Percentiles rank a stretch among this genome's conserved stretches.
These are phyloP conservation scores for Rasamsonia emersonii DNA, from an alignment of 2,329 filamentous ascomycete species.

Conservation along the genomic window DNA sequence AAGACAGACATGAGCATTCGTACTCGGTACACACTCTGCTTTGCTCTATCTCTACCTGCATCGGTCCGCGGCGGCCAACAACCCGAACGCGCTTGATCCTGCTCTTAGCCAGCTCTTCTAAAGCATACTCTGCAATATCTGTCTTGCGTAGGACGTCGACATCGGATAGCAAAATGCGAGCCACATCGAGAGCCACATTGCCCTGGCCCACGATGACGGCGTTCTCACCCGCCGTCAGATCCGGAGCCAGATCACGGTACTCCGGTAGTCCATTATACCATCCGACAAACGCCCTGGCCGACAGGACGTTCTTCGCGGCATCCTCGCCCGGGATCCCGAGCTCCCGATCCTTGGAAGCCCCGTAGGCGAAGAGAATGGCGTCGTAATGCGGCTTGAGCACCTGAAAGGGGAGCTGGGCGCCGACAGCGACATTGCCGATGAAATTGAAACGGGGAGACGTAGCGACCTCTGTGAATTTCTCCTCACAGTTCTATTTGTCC, in stretches of 20 bases:
- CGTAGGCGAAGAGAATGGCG: slow-evolving; percentile 86
- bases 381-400: slow-evolving; percentile 76
- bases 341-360: slow-evolving; percentile 72
- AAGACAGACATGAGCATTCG: too few species aligned
- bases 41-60: slow-evolving; percentile 53
- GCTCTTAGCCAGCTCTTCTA: slow-evolving; percentile 64
- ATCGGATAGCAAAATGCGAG: slow-evolving; percentile 72
- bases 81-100: slow-evolving; percentile 71
- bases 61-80: slow-evolving; percentile 79
- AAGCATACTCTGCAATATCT: slow-evolving; percentile 79
- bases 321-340: slow-evolving; percentile 71
- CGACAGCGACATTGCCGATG: slow-evolving; percentile 79
- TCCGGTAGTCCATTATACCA: slow-evolving; percentile 98
- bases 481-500: slow-evolving; percentile 90
- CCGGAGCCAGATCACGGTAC: slow-evolving; percentile 61
- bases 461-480: slow-evolving; percentile 86
- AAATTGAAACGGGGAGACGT: slow-evolving; percentile 77
- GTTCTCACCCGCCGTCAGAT: slow-evolving; percentile 66
- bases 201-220: slow-evolving; percentile 89
- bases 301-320: slow-evolving; percentile 62
- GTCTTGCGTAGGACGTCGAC: slow-evolving; percentile 67
- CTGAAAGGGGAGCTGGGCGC: slow-evolving; percentile 57
- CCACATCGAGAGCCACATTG: slow-evolving; percentile 91
- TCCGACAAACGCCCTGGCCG: slow-evolving; percentile 85
- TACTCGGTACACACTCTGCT: slow-evolving; percentile 5